Evolutionary conservation across 2,329 filamentous ascomycete genomes (phyloP).

Genomic region (Fusarium mexicanum): DNA sequence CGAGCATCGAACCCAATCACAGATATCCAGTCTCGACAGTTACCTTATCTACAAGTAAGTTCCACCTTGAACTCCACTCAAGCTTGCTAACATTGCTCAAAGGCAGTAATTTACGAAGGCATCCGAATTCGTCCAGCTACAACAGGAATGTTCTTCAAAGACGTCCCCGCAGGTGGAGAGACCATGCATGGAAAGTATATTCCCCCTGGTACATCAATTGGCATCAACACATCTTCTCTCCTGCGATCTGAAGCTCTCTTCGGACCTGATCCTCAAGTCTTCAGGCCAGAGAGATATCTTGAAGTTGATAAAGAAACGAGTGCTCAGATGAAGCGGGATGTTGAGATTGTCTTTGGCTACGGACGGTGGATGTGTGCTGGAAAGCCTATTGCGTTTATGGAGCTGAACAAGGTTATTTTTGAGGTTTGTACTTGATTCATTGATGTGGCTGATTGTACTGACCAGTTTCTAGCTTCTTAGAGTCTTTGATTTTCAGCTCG

Average conservation of each 20-base stretch:
- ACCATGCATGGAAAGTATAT: not conserved
- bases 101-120: not conserved
- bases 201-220: not conserved
- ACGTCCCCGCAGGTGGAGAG: not conserved
- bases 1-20: not conserved
- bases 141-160: not conserved
- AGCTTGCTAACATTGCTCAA: not conserved
- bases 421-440: not conserved
- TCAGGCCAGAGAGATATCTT: not conserved
- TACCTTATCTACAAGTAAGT: not conserved
- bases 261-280: not conserved
- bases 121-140: not conserved
- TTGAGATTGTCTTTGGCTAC: not conserved
- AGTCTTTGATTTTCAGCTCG: not conserved
- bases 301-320: not conserved
- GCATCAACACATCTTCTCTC: not conserved
- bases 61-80: fast-evolving
- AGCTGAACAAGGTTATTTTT: not conserved
- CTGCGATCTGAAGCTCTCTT: not conserved
- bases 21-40: not conserved
- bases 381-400: not conserved
- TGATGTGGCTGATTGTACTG: fast-evolving
- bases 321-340: not conserved
- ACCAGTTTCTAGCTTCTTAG: not conserved
- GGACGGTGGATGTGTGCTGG: conserved; percentile 1